phyloP scores from a whole-genome alignment of 2,329 filamentous ascomycete species.

The Fusarium abutilonis region DNA sequence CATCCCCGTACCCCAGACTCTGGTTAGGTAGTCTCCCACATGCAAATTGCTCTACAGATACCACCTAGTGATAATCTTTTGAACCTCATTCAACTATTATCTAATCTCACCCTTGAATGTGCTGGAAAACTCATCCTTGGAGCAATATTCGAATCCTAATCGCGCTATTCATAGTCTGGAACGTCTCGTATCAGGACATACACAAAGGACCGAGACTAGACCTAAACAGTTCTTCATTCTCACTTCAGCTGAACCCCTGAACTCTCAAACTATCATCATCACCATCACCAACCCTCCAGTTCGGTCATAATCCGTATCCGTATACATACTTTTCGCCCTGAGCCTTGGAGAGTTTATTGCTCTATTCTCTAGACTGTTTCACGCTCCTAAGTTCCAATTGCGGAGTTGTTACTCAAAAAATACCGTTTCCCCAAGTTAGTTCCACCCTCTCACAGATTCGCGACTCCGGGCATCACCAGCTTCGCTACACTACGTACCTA shows the following conservation, averaged over 20 bases:
- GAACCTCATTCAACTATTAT: constrained; percentile 22
- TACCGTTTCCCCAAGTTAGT: constrained; percentile 33
- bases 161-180: constrained; percentile 13
- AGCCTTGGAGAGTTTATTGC: constrained; percentile 13
- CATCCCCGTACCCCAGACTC: constrained; percentile 34
- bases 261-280: constrained; percentile 18
- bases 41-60: constrained; percentile 26
- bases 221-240: constrained; percentile 26
- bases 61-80: constrained; percentile 22
- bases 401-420: constrained; percentile 27
- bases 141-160: not conserved
- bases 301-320: constrained; percentile 43
- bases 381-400: constrained; percentile 2
- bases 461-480: constrained; percentile 24
- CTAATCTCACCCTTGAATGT: constrained; percentile 18
- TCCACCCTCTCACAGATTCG: constrained; percentile 30
- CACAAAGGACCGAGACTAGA: constrained; percentile 13
- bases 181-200: constrained; percentile 8
- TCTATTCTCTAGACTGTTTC: constrained; percentile 26
- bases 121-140: not conserved
- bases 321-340: constrained; percentile 8
- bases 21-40: constrained; percentile 14
- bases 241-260: constrained; percentile 19
- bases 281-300: constrained; percentile 23
- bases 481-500: constrained; percentile 6